These are phyloP conservation scores for Sextonia rubra DNA, from an alignment of 164 flowering plant genomes.

Conservation along the genomic window DNA sequence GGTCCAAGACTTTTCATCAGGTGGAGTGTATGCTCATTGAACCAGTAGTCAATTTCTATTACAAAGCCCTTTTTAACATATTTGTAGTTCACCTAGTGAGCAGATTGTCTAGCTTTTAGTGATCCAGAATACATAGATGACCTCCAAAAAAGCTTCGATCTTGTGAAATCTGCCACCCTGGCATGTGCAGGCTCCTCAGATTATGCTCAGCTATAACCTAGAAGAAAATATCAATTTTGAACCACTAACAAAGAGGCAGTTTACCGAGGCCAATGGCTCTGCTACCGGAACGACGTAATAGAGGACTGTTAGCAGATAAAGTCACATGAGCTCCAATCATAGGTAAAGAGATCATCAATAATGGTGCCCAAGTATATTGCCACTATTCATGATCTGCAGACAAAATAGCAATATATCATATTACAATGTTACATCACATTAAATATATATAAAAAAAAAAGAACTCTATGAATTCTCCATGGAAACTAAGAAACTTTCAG, in stretches of 20 bases:
- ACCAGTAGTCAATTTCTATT: background rate
- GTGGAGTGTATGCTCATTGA: background rate
- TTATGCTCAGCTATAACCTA: background rate
- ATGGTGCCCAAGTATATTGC: background rate
- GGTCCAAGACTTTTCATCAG: background rate
- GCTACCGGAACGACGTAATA: constrained; percentile 75
- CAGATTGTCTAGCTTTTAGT: background rate
- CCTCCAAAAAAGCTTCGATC: background rate
- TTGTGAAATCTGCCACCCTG: background rate
- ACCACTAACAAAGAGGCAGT: background rate
- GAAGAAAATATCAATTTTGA: too few species aligned
- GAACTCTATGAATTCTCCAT: too few species aligned
- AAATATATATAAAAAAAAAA: too few species aligned
- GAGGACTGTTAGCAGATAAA: constrained; percentile 57
- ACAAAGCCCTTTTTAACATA: background rate
- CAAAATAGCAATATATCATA: background rate
- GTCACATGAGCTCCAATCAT: constrained; percentile 69
- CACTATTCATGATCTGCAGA: constrained; percentile 4
- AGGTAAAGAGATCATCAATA: constrained; percentile 25
- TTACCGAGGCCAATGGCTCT: constrained; percentile 68
- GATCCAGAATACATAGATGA: background rate
- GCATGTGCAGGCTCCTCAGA: background rate
- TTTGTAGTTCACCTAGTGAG: background rate
- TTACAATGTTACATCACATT: too few species aligned
- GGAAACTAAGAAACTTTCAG: too few species aligned